These are phyloP conservation scores for Ogataea salicorniae DNA, from an alignment of 805 yeast species.

Conservation along the genomic window DNA sequence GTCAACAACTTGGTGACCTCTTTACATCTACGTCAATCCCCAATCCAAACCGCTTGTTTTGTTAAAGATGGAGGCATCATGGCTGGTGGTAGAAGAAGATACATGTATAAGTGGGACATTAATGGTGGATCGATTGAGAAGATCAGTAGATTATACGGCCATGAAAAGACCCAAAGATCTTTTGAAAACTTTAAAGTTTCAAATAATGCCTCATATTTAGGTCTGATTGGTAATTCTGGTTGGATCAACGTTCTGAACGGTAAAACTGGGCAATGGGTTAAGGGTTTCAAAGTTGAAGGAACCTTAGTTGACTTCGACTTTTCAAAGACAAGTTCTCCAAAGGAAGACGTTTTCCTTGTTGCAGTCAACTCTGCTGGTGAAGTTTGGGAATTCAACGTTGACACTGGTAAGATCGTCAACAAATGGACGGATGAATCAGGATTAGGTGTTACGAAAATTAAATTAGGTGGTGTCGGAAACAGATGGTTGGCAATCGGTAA, in stretches of 20 bases:
- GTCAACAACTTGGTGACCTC: slow-evolving; percentile 76
- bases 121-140: slow-evolving; percentile 61
- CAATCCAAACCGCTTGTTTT: slow-evolving; percentile 73
- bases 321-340: slow-evolving; percentile 32
- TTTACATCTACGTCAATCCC: slow-evolving; percentile 70
- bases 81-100: slow-evolving; percentile 88
- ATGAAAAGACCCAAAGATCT: slow-evolving; percentile 75
- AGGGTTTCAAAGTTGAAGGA: slow-evolving; percentile 88
- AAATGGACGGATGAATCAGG: slow-evolving; percentile 89
- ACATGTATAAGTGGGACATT: slow-evolving; percentile 89
- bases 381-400: slow-evolving; percentile 77
- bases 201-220: slow-evolving; percentile 66
- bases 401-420: slow-evolving; percentile 43
- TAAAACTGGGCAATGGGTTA: slow-evolving; percentile 76
- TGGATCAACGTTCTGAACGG: slow-evolving; percentile 84
- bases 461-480: slow-evolving; percentile 62
- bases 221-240: slow-evolving; percentile 79
- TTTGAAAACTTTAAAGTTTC: slow-evolving; percentile 83
- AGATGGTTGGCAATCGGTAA: slow-evolving; percentile 89
- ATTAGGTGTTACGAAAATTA: slow-evolving; percentile 72
- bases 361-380: slow-evolving; percentile 74
- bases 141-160: slow-evolving; percentile 86
- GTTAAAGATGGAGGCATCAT: slow-evolving; percentile 50
- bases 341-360: slow-evolving; percentile 43
- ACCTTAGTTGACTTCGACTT: slow-evolving; percentile 77